Evolutionary conservation across 441 rosid genomes (phyloP).

Genomic region (Croton setiger): DNA sequence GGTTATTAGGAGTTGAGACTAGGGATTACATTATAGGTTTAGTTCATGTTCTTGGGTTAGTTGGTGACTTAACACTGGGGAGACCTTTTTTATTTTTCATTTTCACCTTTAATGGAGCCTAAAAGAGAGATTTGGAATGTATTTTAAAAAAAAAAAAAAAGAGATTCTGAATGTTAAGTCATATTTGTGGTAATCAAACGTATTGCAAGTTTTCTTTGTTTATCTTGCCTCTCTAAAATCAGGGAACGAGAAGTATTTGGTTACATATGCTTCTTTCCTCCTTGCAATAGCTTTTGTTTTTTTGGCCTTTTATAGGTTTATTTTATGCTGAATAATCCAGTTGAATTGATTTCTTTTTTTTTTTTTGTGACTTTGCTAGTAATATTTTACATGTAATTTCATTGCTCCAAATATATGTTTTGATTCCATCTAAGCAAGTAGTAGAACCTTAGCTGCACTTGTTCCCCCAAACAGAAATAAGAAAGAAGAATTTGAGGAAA

Average conservation of each 20-base stretch:
- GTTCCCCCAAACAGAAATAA: too few species aligned
- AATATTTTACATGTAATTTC: neutral
- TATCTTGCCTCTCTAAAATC: neutral
- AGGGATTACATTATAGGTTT: neutral
- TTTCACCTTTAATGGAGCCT: neutral
- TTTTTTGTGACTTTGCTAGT: neutral
- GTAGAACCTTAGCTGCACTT: neutral
- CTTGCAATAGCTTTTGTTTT: neutral
- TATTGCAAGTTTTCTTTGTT: neutral
- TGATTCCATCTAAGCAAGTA: neutral
- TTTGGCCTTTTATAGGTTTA: neutral
- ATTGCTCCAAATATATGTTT: neutral
- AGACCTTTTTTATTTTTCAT: neutral
- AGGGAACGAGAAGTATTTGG: neutral
- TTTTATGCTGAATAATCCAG: neutral
- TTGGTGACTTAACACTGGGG: constrained; percentile 1
- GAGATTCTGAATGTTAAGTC: neutral
- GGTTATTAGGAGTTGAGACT: constrained; percentile 6
- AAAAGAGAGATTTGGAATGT: neutral
- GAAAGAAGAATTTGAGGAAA: neutral
- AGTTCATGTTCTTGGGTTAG: neutral
- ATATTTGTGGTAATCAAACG: neutral
- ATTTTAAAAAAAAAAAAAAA: too few species aligned
- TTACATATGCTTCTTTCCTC: neutral
- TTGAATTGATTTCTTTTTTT: neutral